Evolutionary conservation across 208 protist genomes (phyloP), one percentile per base, ranked within the genome.

Genomic region (Trypanosomatidae sp.): DNA sequence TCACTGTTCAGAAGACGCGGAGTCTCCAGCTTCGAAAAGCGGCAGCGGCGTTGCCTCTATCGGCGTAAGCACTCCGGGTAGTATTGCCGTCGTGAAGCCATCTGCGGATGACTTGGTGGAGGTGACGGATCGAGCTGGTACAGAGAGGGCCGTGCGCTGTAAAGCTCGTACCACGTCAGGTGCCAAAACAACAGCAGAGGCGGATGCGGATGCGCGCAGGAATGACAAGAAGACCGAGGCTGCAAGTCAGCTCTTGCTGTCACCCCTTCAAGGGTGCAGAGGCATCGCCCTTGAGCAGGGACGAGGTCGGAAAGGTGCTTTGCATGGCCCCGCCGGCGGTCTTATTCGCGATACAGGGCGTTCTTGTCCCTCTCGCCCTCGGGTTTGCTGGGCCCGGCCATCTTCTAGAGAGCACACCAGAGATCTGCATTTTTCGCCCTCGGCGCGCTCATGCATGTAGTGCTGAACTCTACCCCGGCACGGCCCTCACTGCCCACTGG

Each of bases 341-440:
- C 13, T 33, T 84, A 3, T 90, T 86, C 65, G 58, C 72, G 22
- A 9, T 89, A 22, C 84, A 92, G 66, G 87, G 89, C 68, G 80
- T 13, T 2, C 36, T 68, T 22, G 62, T 47, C 13, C 12, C 41
- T 15, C 7, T 8, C 19, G 43, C 62, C 15, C 7, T 22, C 49
- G 10, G 49, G 19, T 22, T 17, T 53, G 49, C 22, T 53, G 49
- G 22, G 6, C 49, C 49, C 49, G 22, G 19, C 49, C 19, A 53
- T 15, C 49, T 22, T 53, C 49, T 22, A 25, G 19, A 25, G 10
- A 6, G 7, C 15, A 6, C n/a, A 25, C 49, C 6, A 53, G 49
- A 17, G 8, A 25, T 2, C 19, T 8, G n/a, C n/a, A 25, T 53
- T 15, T 50, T 7, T 7, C 15, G n/a, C 10, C 49, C 15, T 25